Evolutionary conservation across 2,329 filamentous ascomycete genomes (phyloP).

Genomic region (Colletotrichum paranaense): DNA sequence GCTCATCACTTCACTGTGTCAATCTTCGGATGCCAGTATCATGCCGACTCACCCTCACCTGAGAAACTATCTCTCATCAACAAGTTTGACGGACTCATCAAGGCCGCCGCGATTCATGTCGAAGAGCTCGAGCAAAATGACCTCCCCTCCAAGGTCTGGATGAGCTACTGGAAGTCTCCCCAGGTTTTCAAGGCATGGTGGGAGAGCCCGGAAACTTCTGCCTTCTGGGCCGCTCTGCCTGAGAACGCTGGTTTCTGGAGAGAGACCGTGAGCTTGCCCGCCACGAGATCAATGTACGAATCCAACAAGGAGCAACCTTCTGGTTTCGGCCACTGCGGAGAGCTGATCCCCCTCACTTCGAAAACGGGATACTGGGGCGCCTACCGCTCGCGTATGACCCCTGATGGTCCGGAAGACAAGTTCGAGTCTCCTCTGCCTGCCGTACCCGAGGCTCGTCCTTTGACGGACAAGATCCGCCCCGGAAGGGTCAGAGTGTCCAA

Average conservation of each 20-base stretch:
- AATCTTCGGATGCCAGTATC: conserved; percentile 28
- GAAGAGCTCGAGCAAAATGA: conserved; percentile 33
- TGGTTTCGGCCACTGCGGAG: conserved; percentile 31
- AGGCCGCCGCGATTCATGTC: conserved; percentile 26
- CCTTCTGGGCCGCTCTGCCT: conserved; percentile 22
- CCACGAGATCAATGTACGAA: conserved; percentile 26
- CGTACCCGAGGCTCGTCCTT: conserved; percentile 12
- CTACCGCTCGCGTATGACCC: conserved; percentile 31
- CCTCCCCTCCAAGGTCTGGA: conserved; percentile 32
- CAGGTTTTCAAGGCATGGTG: conserved; percentile 30
- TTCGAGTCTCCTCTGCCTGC: conserved; percentile 14
- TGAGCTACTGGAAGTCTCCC: conserved; percentile 31
- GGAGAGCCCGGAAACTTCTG: conserved; percentile 19
- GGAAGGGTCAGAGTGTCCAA: conserved; percentile 27
- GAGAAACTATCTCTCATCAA: conserved; percentile 28
- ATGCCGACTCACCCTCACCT: conserved; percentile 22
- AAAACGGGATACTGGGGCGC: conserved; percentile 34
- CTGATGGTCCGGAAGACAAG: conserved; percentile 23
- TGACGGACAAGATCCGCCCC: conserved; percentile 15
- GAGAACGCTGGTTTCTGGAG: conserved; percentile 26
- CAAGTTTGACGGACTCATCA: conserved; percentile 25
- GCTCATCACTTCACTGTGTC: conserved; percentile 33
- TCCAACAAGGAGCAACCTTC: conserved; percentile 22
- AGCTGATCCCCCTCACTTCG: conserved; percentile 24
- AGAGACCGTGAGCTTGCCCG: conserved; percentile 30